Percentiles rank a stretch among this genome's conserved stretches.
Conservation (phyloP, 1,284 basidiomycete genomes). For the Ceratobasidium sp. region DNA sequence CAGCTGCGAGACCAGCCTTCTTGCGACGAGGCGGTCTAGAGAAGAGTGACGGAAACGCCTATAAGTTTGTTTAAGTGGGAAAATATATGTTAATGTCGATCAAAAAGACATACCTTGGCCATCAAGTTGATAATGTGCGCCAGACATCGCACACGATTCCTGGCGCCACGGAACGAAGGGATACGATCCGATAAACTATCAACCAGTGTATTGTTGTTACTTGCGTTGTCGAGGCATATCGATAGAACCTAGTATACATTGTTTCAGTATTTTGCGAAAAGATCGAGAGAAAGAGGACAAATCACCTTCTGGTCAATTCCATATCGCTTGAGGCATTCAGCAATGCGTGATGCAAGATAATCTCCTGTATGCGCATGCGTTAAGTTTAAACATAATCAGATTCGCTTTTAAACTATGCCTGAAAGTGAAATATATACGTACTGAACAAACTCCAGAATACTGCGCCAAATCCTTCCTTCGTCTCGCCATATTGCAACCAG, state of each 20-base stretch:
- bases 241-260: not conserved
- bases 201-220: constrained; percentile 11
- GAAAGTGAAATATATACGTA: not conserved
- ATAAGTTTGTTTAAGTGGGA: not conserved
- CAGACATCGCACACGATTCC: not conserved
- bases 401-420: not conserved
- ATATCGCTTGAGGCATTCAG: constrained; percentile 19
- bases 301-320: constrained; percentile 25
- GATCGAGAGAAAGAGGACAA: not conserved
- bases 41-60: constrained; percentile 1
- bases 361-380: constrained; percentile 17
- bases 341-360: not conserved
- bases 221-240: constrained; percentile 13
- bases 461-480: not conserved
- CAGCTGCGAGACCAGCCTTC: not conserved
- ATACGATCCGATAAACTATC: not conserved
- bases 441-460: constrained; percentile 18
- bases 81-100: not conserved
- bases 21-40: not conserved
- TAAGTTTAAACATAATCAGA: not conserved
- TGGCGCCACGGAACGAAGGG: constrained; percentile 6
- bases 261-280: not conserved
- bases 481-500: constrained; percentile 3
- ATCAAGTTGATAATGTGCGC: constrained; percentile 21
- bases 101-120: constrained; percentile 7